Percentiles rank a stretch among this genome's conserved stretches.
phyloP scores from a whole-genome alignment of 1,284 basidiomycete species.

The Leucoagaricus sp. region DNA sequence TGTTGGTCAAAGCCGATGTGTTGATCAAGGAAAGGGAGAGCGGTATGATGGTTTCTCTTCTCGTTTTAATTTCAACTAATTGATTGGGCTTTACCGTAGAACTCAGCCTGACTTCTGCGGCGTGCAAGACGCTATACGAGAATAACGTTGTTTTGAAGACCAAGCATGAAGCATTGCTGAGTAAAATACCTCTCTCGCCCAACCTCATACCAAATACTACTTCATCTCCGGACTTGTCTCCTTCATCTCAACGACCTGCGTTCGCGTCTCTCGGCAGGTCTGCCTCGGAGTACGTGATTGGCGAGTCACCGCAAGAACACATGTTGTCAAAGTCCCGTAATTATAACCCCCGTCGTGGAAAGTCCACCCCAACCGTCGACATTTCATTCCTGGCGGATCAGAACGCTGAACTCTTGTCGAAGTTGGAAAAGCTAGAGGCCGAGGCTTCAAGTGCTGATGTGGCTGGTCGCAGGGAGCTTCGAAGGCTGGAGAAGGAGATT shows the following conservation, averaged over 20 bases:
- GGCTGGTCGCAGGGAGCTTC: constrained; percentile 66
- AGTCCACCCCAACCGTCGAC: constrained; percentile 70
- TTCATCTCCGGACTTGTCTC: constrained; percentile 30
- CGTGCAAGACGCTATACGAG: constrained; percentile 69
- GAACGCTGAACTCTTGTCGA: constrained; percentile 75
- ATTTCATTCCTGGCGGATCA: constrained; percentile 74
- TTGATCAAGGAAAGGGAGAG: constrained; percentile 77
- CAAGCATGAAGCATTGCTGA: constrained; percentile 66
- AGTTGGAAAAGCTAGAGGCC: constrained; percentile 72
- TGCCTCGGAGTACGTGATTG: constrained; percentile 17
- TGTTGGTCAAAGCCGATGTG: constrained; percentile 67
- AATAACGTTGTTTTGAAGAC: constrained; percentile 68
- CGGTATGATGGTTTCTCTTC: constrained; percentile 50
- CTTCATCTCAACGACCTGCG: constrained; percentile 20
- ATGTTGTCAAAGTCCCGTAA: constrained; percentile 1
- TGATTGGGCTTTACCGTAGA: constrained; percentile 42
- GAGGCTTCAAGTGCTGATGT: constrained; percentile 70
- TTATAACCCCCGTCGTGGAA: constrained; percentile 46
- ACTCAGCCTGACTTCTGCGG: constrained; percentile 64
- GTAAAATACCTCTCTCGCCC: constrained; percentile 54
- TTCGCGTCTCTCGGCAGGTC: constrained; percentile 21
- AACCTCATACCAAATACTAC: constrained; percentile 28
- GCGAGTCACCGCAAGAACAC: constrained; percentile 21
- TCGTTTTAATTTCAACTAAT: too few relatives aligned
- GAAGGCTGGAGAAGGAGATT: constrained; percentile 78